Evolutionary conservation across 2,329 filamentous ascomycete species (phyloP), one percentile per base, ranked within the genome.

Genomic region (Beauveria brongniartii): DNA sequence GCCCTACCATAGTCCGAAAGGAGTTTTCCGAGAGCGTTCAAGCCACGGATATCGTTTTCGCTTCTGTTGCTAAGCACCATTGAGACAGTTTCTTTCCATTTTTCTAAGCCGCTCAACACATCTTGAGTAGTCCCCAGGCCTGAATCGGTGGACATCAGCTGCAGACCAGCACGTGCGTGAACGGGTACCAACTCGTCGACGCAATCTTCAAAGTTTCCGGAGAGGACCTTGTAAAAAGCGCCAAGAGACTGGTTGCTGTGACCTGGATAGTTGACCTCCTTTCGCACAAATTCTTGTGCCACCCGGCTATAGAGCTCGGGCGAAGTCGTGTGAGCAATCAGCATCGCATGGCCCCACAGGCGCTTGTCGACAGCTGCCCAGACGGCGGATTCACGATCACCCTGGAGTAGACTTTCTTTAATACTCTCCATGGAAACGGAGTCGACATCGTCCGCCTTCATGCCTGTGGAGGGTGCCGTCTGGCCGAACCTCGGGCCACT

Each of bases 331-430:
- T 85, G 83, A 1, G 94, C 89, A 41, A 99, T 88, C 22, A 99
- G 80, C 82, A 99, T 89, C 3, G 94, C 95, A 72, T 99, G 95
- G 2, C 91, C 94, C 95, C 95, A 99, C 3, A 99, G 78, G 54
- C 92, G 86, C 72, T 92, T 92, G 72, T 99, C 94, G 37, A 92
- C 93, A 5, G 94, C 92, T 65, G 89, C 82, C 93, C 93, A 97
- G 0, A 95, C 90, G 5, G 94, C 94, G 66, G 92, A 91, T 69
- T 97, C 92, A 24, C 92, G 85, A 52, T 97, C 88, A 10, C 95
- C 94, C 59, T 84, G 78, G 9, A 96, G 79, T 5, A 99, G 81
- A 67, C 86, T 80, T 51, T 81, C 86, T 30, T 90, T 88, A 52
- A 97, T 80, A 62, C 86, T 81, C 63, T 91, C 86, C 44, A 96